phyloP scores from a whole-genome alignment of 1,284 basidiomycete genomes.

The Inonotus hispidus region DNA sequence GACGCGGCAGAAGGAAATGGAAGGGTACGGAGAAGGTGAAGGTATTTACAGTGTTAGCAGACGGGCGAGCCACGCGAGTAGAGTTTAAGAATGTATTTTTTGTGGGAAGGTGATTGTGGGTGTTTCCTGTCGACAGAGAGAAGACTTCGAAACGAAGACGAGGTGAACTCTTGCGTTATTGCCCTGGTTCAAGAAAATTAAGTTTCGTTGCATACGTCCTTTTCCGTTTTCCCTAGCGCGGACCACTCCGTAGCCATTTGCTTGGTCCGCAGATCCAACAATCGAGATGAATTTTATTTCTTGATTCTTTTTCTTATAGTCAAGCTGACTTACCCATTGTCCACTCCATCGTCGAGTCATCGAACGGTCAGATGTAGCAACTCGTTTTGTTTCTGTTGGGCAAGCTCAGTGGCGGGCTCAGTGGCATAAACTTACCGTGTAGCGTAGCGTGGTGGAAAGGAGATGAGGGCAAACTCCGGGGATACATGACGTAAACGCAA shows the following conservation, averaged over 20 bases:
- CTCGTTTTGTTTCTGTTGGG: no score
- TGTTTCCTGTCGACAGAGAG: constrained; percentile 8
- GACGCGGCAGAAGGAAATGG: constrained; percentile 13
- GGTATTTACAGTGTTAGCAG: constrained; percentile 12
- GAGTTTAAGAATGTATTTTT: constrained; percentile 4
- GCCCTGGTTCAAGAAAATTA: constrained; percentile 9
- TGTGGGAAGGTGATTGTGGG: constrained; percentile 5
- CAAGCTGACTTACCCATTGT: background rate
- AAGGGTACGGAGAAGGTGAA: constrained; percentile 1
- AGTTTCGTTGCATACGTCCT: constrained; percentile 13
- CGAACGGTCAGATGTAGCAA: no score
- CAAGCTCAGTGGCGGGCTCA: no score
- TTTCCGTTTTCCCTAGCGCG: constrained; percentile 6
- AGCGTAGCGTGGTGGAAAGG: background rate
- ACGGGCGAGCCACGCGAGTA: constrained; percentile 11
- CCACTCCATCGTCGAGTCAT: background rate
- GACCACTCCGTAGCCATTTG: constrained; percentile 1
- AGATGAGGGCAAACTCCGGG: constrained; percentile 6
- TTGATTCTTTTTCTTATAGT: background rate
- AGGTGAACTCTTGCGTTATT: background rate
- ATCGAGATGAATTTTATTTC: constrained; percentile 6
- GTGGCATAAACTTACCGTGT: no score
- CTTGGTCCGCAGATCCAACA: constrained; percentile 2
- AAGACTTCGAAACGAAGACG: background rate
- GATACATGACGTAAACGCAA: constrained; percentile 14